phyloP scores from a whole-genome alignment of 208 protist genomes.

The Ichthyophonus hoferi region DNA sequence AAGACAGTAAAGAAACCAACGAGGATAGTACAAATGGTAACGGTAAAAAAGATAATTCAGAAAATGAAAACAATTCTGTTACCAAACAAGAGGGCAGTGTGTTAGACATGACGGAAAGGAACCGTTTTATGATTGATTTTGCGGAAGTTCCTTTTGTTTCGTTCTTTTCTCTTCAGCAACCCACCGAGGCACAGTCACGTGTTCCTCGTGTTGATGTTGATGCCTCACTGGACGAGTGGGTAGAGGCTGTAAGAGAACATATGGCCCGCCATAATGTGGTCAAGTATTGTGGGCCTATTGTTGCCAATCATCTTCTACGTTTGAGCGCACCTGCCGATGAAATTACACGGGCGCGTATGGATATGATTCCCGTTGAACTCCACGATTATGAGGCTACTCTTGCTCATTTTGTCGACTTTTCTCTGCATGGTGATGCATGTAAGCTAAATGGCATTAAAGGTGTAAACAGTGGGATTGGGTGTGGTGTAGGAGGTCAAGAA shows the following conservation, averaged over 20 bases:
- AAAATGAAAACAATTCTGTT: too few relatives aligned
- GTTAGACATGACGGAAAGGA: background rate
- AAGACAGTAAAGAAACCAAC: background rate
- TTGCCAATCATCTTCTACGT: background rate
- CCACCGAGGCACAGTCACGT: background rate
- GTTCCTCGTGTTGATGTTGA: background rate
- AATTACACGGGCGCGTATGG: background rate
- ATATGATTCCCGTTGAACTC: background rate
- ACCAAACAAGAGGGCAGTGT: too few relatives aligned
- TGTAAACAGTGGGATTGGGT: background rate
- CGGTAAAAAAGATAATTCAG: too few relatives aligned
- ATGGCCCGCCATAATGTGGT: background rate
- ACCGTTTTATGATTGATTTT: background rate
- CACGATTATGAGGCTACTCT: background rate
- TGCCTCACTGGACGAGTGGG: background rate
- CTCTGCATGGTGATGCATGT: background rate
- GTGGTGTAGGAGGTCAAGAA: background rate
- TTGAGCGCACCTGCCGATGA: background rate
- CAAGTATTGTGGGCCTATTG: background rate
- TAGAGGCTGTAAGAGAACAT: background rate
- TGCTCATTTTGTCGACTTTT: background rate
- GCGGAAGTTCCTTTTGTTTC: background rate
- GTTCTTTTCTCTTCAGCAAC: background rate
- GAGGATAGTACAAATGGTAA: too few relatives aligned
- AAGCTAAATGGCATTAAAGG: background rate